Percentiles rank a stretch among this genome's conserved stretches.
These are phyloP conservation scores for Jacaranda mimosifolia DNA, from an alignment of 257 asterid species.

Conservation along the genomic window DNA sequence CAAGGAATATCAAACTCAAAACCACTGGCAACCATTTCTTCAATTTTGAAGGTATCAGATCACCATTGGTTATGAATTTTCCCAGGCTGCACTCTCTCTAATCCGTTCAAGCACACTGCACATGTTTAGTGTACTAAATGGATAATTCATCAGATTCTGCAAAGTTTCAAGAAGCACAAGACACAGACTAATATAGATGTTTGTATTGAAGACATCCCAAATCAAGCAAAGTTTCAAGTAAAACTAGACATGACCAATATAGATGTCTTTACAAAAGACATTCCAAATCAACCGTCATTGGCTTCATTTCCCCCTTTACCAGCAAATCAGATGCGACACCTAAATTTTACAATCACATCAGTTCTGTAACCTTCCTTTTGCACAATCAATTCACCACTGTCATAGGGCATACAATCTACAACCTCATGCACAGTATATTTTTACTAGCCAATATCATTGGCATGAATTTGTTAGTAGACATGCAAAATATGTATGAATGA, in stretches of 20 bases:
- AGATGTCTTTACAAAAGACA: no score
- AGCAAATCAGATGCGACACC: not conserved
- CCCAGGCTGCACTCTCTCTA: constrained; percentile 9
- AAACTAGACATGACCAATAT: no score
- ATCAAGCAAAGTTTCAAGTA: no score
- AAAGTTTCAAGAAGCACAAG: constrained; percentile 16
- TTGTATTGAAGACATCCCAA: not conserved
- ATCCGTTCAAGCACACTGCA: constrained; percentile 15
- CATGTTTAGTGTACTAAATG: not conserved
- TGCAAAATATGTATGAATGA: not conserved
- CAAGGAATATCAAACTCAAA: not conserved
- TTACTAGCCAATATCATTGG: not conserved
- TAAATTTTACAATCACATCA: not conserved
- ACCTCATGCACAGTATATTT: not conserved
- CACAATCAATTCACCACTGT: not conserved
- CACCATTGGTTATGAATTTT: not conserved
- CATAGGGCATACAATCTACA: constrained; percentile 8
- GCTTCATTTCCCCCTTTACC: not conserved
- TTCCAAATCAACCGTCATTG: constrained; percentile 6
- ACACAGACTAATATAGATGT: not conserved
- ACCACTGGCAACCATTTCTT: not conserved
- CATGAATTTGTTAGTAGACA: not conserved
- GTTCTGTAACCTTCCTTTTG: not conserved
- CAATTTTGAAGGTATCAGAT: not conserved
- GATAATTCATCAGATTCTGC: not conserved